Evolutionary conservation across 805 yeast genomes (phyloP).

Genomic region (Schizosaccharomyces octosporus): DNA sequence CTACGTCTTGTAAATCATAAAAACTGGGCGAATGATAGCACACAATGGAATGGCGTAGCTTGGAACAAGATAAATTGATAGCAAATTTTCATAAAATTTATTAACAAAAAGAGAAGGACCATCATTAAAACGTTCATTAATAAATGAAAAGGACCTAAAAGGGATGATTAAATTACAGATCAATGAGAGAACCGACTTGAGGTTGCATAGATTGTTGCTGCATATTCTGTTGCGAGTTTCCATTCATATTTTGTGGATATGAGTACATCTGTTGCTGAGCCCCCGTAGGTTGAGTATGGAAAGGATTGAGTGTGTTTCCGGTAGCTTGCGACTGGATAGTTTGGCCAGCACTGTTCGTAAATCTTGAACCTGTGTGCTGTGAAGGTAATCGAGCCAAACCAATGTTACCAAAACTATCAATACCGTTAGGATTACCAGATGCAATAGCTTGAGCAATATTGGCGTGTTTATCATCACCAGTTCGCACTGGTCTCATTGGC

Average conservation of each 20-base stretch:
- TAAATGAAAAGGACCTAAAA: not conserved
- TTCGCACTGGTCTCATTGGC: conserved; percentile 7
- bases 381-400: conserved; percentile 74
- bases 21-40: no score
- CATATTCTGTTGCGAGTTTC: not conserved
- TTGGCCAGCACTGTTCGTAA: conserved; percentile 82
- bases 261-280: not conserved
- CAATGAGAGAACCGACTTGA: not conserved
- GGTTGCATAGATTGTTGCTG: not conserved
- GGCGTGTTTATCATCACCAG: conserved; percentile 17
- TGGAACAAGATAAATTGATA: no score
- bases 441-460: conserved; percentile 60
- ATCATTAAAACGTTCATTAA: not conserved
- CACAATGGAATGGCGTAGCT: no score
- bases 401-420: conserved; percentile 80
- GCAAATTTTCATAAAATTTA: not conserved
- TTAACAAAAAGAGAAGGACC: not conserved
- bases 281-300: not conserved
- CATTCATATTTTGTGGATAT: not conserved
- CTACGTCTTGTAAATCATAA: no score
- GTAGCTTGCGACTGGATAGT: conserved; percentile 8
- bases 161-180: not conserved
- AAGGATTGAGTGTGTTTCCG: conserved; percentile 6
- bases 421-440: conserved; percentile 45
- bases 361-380: conserved; percentile 66